phyloP scores from a whole-genome alignment of 352 stramenopile genomes.

The Globisporangium apiculatum region DNA sequence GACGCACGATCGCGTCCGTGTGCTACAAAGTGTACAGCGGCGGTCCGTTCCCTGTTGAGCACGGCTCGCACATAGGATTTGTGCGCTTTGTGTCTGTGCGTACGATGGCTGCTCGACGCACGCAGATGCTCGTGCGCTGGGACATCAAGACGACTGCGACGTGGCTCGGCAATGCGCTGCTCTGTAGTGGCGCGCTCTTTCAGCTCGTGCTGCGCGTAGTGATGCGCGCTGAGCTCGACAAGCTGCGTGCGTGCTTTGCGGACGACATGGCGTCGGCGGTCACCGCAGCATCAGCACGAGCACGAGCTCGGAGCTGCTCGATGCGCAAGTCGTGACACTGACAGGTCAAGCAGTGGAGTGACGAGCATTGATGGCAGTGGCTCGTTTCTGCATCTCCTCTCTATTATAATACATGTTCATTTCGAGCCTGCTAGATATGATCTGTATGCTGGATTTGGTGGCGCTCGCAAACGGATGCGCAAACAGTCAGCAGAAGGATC shows the following conservation, averaged over 20 bases:
- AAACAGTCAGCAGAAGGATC: constrained; percentile 10
- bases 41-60: constrained; percentile 31
- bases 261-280: too few relatives aligned
- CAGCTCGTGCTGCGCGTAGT: constrained; percentile 30
- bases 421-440: neutral
- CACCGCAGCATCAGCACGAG: neutral
- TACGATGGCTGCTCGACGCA: constrained; percentile 13
- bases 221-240: constrained; percentile 21
- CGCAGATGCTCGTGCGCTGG: constrained; percentile 49
- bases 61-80: constrained; percentile 37
- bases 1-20: constrained; percentile 32
- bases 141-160: constrained; percentile 51
- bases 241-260: constrained; percentile 12
- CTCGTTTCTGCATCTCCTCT: neutral
- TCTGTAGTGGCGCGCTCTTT: constrained; percentile 26
- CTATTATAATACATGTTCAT: neutral
- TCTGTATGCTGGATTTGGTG: neutral
- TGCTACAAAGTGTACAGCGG: constrained; percentile 43
- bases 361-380: too few relatives aligned
- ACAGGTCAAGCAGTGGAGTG: too few relatives aligned
- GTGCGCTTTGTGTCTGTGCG: constrained; percentile 33
- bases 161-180: constrained; percentile 33
- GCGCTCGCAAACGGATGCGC: neutral
- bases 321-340: too few relatives aligned
- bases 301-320: neutral